phyloP scores from a whole-genome alignment of 225 moss, liverwort and hornwort genomes.

The Antitrichia curtipendula region DNA sequence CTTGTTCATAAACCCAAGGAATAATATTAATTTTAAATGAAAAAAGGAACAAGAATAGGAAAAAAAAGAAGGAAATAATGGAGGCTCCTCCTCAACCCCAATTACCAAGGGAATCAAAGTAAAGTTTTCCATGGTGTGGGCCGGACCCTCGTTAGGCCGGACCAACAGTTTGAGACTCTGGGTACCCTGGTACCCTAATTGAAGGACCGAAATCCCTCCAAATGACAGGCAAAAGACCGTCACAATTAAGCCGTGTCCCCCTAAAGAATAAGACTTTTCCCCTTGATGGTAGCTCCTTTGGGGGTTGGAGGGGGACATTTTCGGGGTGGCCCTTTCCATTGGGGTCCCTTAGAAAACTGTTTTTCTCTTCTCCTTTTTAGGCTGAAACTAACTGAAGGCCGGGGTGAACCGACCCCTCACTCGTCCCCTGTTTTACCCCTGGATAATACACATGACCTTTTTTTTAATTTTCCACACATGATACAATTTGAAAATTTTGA shows the following conservation, averaged over 20 bases:
- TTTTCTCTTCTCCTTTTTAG: not conserved
- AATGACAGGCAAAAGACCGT: not conserved
- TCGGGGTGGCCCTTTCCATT: not conserved
- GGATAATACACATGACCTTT: too few relatives aligned
- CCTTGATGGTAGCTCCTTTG: not conserved
- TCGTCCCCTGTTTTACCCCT: too few relatives aligned
- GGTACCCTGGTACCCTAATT: not conserved
- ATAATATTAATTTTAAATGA: not conserved
- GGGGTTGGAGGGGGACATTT: not conserved
- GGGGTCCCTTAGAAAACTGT: too few relatives aligned
- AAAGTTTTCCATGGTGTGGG: not conserved
- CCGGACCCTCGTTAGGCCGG: not conserved
- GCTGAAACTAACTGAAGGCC: not conserved
- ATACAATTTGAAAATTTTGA: too few relatives aligned
- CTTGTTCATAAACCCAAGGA: constrained; percentile 1
- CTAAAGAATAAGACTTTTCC: not conserved
- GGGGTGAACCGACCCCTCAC: too few relatives aligned
- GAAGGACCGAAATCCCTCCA: not conserved
- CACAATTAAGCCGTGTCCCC: not conserved
- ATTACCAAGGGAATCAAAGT: constrained; percentile 8
- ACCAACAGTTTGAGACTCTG: not conserved
- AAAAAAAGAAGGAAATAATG: not conserved
- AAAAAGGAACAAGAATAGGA: not conserved
- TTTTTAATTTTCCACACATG: too few relatives aligned
- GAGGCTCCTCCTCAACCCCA: not conserved